Base-by-base conservation (phyloP, 2,329 filamentous ascomycete genomes). In the Helotiales sp. region DNA sequence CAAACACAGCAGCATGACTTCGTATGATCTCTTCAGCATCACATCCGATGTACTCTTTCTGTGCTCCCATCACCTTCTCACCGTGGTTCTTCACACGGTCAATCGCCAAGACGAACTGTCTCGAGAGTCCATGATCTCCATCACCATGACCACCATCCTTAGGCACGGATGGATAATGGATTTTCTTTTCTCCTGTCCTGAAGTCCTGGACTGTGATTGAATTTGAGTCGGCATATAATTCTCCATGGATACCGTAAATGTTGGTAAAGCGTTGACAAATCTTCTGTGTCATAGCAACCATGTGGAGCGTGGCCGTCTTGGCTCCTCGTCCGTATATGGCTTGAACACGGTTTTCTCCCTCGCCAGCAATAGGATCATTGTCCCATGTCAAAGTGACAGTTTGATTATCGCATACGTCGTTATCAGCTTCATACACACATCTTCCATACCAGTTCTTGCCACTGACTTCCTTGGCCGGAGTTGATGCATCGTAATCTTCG, bases 361-460 rank as follows among this genome's bases (percentile, higher is more conserved):
- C n/a, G n/a, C 36, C 9, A 13, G 72, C 66, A 2, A 77, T 64
- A 0, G 75, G 75, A 60, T 90, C 86, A 44, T 96, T 90, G 13
- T 92, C 88, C 91, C 93, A 98, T 2, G 82, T 85, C 48, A 98
- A 84, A 0, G 89, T 93, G 24, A 98, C 93, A 29, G 88, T 82
- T 72, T 98, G 93, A 68, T 97, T 91, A 71, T 98, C 93, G 68
- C 87, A 91, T 36, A 98, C 93, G 67, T 95, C 86, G 74, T 98
- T 98, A 74, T 96, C 91, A 3, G 87, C 80, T 71, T 97, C 93
- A 75, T 87, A 98, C 2, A 98, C 93, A 70, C 95, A 98, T n/a
- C 93, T 85, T 0, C 95, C 93, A 69, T 92, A 97, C 91, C 92
- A 88, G 63, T 87, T 87, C 5, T 79, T 75, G 7, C 75, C 75